These are phyloP conservation scores for Cystoderma amianthinum DNA, from an alignment of 768 basidiomycete genomes.

Conservation along the genomic window DNA sequence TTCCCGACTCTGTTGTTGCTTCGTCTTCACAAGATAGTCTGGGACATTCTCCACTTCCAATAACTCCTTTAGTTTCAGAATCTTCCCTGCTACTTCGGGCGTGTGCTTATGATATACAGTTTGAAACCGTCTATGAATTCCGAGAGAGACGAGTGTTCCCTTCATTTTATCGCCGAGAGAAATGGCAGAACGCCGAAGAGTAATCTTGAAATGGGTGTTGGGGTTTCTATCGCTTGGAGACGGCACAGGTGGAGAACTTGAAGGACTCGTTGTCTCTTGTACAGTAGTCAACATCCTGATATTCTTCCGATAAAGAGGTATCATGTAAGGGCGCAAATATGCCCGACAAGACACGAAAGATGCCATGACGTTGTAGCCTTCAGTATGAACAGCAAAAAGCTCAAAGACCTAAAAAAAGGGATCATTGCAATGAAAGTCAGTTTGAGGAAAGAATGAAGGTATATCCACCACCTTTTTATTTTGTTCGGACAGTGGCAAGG, in stretches of 20 bases:
- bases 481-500: too few species aligned
- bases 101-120: conserved; percentile 77
- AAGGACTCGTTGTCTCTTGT: background rate
- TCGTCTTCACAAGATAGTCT: conserved; percentile 56
- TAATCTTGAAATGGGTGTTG: conserved; percentile 83
- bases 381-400: too few species aligned
- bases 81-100: conserved; percentile 77
- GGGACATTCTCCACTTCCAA: conserved; percentile 85
- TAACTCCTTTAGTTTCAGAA: conserved; percentile 83
- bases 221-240: conserved; percentile 12
- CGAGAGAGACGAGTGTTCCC: conserved; percentile 75
- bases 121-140: conserved; percentile 76
- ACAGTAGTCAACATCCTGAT: background rate
- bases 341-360: conserved; percentile 7
- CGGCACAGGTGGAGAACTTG: background rate
- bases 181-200: conserved; percentile 81
- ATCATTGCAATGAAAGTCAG: background rate
- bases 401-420: too few species aligned
- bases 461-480: too few species aligned
- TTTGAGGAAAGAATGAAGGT: background rate
- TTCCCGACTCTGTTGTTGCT: conserved; percentile 59
- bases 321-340: conserved; percentile 6
- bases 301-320: conserved; percentile 4
- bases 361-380: too few species aligned
- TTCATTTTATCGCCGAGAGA: conserved; percentile 67